phyloP scores from a whole-genome alignment of 2,329 filamentous ascomycete species.

The Sporothrix globosa region DNA sequence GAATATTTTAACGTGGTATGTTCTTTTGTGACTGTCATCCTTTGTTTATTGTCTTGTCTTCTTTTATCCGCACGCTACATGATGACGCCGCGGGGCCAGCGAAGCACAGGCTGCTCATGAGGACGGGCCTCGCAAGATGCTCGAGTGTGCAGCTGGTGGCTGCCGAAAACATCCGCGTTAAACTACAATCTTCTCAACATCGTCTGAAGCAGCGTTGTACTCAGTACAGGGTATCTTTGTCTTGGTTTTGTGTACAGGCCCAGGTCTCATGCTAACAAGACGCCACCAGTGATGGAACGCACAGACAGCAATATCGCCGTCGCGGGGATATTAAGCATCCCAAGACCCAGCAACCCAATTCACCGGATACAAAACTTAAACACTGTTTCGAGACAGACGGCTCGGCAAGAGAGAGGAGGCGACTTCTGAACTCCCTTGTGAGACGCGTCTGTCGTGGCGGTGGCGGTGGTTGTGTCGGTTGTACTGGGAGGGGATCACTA shows the following conservation, averaged over 20 bases:
- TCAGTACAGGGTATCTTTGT: constrained; percentile 8
- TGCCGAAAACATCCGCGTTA: constrained; percentile 57
- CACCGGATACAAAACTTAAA: neutral
- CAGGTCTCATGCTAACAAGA: neutral
- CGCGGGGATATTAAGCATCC: neutral
- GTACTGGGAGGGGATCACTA: too few relatives aligned
- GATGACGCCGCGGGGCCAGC: constrained; percentile 50
- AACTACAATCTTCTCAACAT: constrained; percentile 46
- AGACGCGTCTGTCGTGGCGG: neutral
- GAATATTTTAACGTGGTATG: neutral
- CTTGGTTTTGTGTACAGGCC: constrained; percentile 31
- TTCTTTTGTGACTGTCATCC: neutral
- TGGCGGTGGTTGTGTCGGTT: neutral
- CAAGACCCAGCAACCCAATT: neutral
- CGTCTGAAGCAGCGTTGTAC: constrained; percentile 7
- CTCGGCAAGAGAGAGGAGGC: neutral
- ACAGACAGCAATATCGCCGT: constrained; percentile 18
- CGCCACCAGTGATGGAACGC: neutral
- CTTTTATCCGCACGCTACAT: constrained; percentile 34
- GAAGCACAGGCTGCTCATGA: constrained; percentile 36
- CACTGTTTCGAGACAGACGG: neutral
- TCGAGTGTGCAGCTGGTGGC: constrained; percentile 35
- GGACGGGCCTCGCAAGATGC: neutral
- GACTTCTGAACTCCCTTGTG: neutral
- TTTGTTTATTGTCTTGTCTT: neutral